These are phyloP conservation scores for Annona squamosa DNA, from an alignment of 164 flowering plant genomes.

Conservation along the genomic window DNA sequence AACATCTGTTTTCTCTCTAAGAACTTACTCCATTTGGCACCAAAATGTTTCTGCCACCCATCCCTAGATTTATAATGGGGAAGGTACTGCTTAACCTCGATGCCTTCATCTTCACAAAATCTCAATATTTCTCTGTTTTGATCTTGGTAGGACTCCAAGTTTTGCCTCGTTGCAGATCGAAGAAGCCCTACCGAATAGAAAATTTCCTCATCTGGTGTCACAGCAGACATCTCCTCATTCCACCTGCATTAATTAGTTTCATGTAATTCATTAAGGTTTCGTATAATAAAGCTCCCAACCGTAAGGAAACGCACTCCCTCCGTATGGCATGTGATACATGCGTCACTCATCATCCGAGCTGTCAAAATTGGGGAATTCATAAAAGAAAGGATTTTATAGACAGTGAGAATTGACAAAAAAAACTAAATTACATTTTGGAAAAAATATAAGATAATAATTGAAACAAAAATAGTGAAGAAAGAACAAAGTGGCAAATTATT, in stretches of 20 bases:
- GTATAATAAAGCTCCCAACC: too few relatives aligned
- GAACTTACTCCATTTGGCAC: constrained; percentile 60
- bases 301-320: background rate
- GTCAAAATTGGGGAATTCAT: too few relatives aligned
- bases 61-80: constrained; percentile 39
- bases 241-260: constrained; percentile 44
- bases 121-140: constrained; percentile 50
- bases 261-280: background rate
- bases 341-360: background rate
- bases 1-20: constrained; percentile 45
- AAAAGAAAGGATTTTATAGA: too few relatives aligned
- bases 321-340: background rate
- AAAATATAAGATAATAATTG: too few relatives aligned
- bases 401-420: too few relatives aligned
- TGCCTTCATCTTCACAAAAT: constrained; percentile 42
- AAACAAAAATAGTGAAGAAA: too few relatives aligned
- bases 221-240: constrained; percentile 67
- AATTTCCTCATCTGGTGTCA: constrained; percentile 65
- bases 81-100: constrained; percentile 61
- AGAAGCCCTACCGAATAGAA: constrained; percentile 70
- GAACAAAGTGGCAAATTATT: too few relatives aligned
- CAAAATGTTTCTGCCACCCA: constrained; percentile 75
- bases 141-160: constrained; percentile 34
- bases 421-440: too few relatives aligned
- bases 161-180: constrained; percentile 33